Evolutionary conservation across 1,284 basidiomycete species (phyloP), one percentile per base, ranked within the genome.

Genomic region (Sutorius eximius): DNA sequence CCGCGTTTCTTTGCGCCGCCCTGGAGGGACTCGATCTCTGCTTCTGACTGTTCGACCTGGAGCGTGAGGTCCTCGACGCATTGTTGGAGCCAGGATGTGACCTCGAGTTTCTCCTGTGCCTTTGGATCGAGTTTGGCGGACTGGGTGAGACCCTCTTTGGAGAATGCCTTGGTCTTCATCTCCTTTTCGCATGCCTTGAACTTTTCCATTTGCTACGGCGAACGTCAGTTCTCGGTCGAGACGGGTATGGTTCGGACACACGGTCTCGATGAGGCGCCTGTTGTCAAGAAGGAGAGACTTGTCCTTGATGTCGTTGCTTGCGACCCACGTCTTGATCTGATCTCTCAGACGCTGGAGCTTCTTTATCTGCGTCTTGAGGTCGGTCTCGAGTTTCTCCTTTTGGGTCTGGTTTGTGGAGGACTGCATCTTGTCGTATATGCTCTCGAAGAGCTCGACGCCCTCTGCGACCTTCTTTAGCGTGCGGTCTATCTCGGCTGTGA

Each of bases 131-230:
- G 86, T 67, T 92, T 93, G 44, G 93, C 85, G 5, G 95, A 94
- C 53, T 95, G 93, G 60, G 91, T 98, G 34, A 99, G 82, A 36
- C 97, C 97, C 73, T 98, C 97, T 74, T 99, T 99, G 32, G 95
- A 98, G 77, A 99, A 99, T 0, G 97, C 97, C 73, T 99, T 99
- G 59, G 97, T 99, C 83, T 99, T 99, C 95, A 99, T 98, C 76
- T 99, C 97, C 79, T 99, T 99, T 78, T 99, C 97, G 75, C 94
- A 93, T 24, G 96, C 96, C 70, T 99, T 99, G 85, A 99, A 99
- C 70, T 93, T 94, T 78, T 99, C 97, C 97, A 99, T 99, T 97
- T 99, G 97, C 95, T 98, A 22, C 2, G 30, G 12, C 15, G 41
- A 18, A 12, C 27, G 56, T 64, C 33, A 66, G 61, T 15, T 16